These are phyloP conservation scores for Aquilaria yunnanensis DNA, from an alignment of 345 rosid species.

Conservation along the genomic window DNA sequence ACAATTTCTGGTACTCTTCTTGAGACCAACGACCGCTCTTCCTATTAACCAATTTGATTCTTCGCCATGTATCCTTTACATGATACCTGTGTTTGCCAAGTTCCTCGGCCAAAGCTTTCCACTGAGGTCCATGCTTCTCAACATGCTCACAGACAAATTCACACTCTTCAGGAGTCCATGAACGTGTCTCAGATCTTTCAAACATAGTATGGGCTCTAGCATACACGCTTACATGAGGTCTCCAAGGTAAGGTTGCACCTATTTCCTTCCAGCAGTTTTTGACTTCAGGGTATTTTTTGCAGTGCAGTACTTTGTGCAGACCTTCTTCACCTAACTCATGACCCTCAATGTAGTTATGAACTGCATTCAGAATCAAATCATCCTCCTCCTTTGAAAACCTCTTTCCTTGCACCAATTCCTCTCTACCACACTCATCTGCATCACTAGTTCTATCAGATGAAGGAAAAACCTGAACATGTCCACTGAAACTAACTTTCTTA, in stretches of 20 bases:
- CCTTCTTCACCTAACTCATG: conserved; percentile 63
- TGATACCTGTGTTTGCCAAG: conserved; percentile 62
- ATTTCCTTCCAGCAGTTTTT: conserved; percentile 77
- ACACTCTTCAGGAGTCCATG: conserved; percentile 61
- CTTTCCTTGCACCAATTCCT: conserved; percentile 50
- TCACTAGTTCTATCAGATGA: conserved; percentile 14
- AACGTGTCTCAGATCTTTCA: conserved; percentile 36
- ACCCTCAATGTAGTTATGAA: conserved; percentile 39
- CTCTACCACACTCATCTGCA: conserved; percentile 13
- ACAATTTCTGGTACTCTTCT: conserved; percentile 59
- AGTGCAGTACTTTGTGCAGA: conserved; percentile 46
- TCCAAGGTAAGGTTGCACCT: conserved; percentile 55
- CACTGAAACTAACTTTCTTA: conserved; percentile 63
- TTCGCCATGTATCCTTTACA: conserved; percentile 74
- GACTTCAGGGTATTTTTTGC: conserved; percentile 26
- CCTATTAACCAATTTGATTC: conserved; percentile 28
- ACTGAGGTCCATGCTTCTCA: conserved; percentile 52
- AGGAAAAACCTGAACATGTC: conserved; percentile 57
- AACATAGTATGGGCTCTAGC: conserved; percentile 59
- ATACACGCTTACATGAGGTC: conserved; percentile 35
- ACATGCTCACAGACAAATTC: conserved; percentile 35
- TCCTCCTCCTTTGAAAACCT: conserved; percentile 74
- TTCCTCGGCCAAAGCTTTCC: conserved; percentile 52
- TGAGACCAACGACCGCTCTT: conserved; percentile 60
- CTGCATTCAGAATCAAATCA: conserved; percentile 40